A percentile compares a stretch with the other conserved stretches of the same genome.
These are phyloP conservation scores for Sporisorium exsertum DNA, from an alignment of 1,284 basidiomycete genomes.

Conservation along the genomic window DNA sequence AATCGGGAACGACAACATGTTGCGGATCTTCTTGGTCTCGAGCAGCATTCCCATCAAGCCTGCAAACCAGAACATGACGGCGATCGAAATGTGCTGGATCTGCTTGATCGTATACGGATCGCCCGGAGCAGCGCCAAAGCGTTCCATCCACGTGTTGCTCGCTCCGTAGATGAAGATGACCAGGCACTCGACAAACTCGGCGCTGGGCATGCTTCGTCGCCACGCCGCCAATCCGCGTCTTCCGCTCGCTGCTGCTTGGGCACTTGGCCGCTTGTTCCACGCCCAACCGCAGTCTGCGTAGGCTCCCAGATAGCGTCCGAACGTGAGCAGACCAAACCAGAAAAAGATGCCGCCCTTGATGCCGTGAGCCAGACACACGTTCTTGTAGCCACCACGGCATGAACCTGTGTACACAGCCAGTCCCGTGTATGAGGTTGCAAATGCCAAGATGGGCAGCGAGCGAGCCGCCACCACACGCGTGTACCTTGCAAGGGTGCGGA, in stretches of 20 bases:
- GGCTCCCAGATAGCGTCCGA: slow-evolving; percentile 89
- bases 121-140: slow-evolving; percentile 81
- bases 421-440: slow-evolving; percentile 77
- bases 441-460: slow-evolving; percentile 77
- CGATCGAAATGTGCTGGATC: slow-evolving; percentile 94
- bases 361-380: slow-evolving; percentile 88
- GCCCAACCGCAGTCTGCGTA: slow-evolving; percentile 92
- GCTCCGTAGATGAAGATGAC: slow-evolving; percentile 90
- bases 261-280: slow-evolving; percentile 77
- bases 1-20: slow-evolving; percentile 55
- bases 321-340: slow-evolving; percentile 84
- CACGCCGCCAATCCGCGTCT: slow-evolving; percentile 20
- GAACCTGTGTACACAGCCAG: slow-evolving; percentile 83
- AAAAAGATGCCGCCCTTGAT: slow-evolving; percentile 78
- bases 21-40: slow-evolving; percentile 75
- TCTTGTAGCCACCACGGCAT: slow-evolving; percentile 75
- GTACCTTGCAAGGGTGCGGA: slow-evolving; percentile 31
- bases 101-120: slow-evolving; percentile 91
- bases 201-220: slow-evolving; percentile 69
- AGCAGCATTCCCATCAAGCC: slow-evolving; percentile 89
- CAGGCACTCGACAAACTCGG: slow-evolving; percentile 87
- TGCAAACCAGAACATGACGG: slow-evolving; percentile 95
- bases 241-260: slow-evolving; percentile 3
- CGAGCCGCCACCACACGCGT: slow-evolving; percentile 73
- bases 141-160: slow-evolving; percentile 97